Percentiles rank a stretch among this genome's conserved stretches.
Conservation (phyloP, 805 yeast genomes). For the Candida lessepsii region DNA sequence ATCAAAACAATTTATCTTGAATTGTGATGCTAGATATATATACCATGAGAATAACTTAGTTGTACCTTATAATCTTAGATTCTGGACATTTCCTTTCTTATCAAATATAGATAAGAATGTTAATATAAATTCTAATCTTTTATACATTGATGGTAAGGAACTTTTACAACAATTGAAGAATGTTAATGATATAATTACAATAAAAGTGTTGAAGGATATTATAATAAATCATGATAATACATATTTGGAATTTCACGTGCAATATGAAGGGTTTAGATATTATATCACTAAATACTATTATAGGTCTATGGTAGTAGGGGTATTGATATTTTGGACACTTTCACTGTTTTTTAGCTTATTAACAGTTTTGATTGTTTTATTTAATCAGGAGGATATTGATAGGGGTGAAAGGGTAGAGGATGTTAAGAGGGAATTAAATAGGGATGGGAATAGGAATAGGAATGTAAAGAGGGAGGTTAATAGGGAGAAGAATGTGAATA, state of each 20-base stretch:
- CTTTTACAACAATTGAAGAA: background rate
- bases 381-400: background rate
- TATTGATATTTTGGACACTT: constrained; percentile 34
- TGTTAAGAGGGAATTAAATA: background rate
- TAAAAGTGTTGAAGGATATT: constrained; percentile 4
- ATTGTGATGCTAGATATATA: constrained; percentile 32
- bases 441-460: constrained; percentile 1
- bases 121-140: constrained; percentile 4
- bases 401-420: background rate
- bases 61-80: constrained; percentile 36
- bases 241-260: constrained; percentile 25
- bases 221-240: constrained; percentile 19
- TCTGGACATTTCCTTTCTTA: constrained; percentile 37
- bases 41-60: constrained; percentile 30
- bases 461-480: too few relatives aligned
- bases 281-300: constrained; percentile 36
- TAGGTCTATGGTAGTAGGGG: constrained; percentile 35
- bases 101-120: constrained; percentile 17
- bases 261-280: constrained; percentile 44
- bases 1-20: constrained; percentile 18
- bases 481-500: too few relatives aligned
- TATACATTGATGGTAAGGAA: background rate
- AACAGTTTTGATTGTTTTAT: constrained; percentile 17
- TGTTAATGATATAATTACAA: background rate
- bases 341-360: constrained; percentile 30